Percentiles rank a stretch among this genome's conserved stretches.
Conservation (phyloP, 192 early-diverging fungal species). For the Entomortierella beljakovae region DNA sequence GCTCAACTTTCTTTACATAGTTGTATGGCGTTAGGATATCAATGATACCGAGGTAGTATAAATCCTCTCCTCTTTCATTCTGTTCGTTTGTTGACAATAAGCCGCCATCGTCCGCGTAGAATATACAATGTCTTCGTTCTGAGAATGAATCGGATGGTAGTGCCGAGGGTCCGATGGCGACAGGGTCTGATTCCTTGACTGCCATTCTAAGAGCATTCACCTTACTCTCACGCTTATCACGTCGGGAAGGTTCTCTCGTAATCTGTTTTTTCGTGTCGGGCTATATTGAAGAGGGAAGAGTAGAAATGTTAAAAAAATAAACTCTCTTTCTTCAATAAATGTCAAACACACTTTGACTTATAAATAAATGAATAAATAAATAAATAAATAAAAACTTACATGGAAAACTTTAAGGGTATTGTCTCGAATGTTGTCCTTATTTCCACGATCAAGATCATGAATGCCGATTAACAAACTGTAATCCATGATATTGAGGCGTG, state of each 20-base stretch:
- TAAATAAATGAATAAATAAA: too few relatives aligned
- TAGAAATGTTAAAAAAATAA: not conserved
- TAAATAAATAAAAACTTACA: slow-evolving; percentile 20
- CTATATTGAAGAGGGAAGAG: slow-evolving; percentile 21
- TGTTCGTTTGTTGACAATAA: slow-evolving; percentile 79
- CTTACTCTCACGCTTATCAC: slow-evolving; percentile 66
- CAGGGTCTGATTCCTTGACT: slow-evolving; percentile 67
- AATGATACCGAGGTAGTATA: slow-evolving; percentile 98
- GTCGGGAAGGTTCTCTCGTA: slow-evolving; percentile 56
- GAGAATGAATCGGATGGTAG: slow-evolving; percentile 67
- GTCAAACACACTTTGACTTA: too few relatives aligned
- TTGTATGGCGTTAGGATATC: slow-evolving; percentile 98
- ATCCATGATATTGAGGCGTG: slow-evolving; percentile 94
- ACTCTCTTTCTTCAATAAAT: too few relatives aligned
- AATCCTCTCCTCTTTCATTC: slow-evolving; percentile 73
- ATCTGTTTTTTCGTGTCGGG: slow-evolving; percentile 59
- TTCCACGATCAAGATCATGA: slow-evolving; percentile 87
- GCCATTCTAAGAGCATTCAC: slow-evolving; percentile 66
- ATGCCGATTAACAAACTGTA: slow-evolving; percentile 96
- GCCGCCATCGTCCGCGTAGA: slow-evolving; percentile 94
- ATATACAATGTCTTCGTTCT: slow-evolving; percentile 80
- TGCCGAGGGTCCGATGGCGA: slow-evolving; percentile 66
- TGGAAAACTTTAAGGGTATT: slow-evolving; percentile 87
- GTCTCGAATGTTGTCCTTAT: slow-evolving; percentile 92
- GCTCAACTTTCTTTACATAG: slow-evolving; percentile 88